Evolutionary conservation across 2,329 filamentous ascomycete species (phyloP).

Genomic region (Sordariomycetes sp.): DNA sequence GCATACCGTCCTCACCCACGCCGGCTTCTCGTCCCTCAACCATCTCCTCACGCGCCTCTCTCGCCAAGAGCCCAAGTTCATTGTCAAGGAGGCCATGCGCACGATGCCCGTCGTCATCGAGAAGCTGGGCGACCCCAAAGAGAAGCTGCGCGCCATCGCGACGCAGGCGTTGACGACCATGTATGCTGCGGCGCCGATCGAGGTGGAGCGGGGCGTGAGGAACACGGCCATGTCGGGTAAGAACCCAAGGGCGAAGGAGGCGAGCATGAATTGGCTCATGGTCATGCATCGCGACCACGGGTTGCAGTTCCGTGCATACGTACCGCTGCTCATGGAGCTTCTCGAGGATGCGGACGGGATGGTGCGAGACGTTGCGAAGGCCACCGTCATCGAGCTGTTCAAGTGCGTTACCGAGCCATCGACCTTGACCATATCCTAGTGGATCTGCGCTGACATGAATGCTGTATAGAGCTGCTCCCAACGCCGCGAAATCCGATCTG

Average conservation of each 20-base stretch:
- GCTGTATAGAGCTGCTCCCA: slow-evolving; percentile 52
- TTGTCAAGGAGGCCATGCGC: slow-evolving; percentile 55
- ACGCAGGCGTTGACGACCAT: slow-evolving; percentile 66
- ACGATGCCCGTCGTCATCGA: slow-evolving; percentile 69
- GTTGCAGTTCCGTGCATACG: slow-evolving; percentile 71
- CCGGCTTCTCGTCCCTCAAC: slow-evolving; percentile 76
- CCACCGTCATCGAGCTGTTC: slow-evolving; percentile 77
- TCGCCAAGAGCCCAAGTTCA: slow-evolving; percentile 67
- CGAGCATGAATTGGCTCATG: slow-evolving; percentile 66
- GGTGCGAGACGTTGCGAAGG: slow-evolving; percentile 75
- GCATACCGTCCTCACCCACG: slow-evolving; percentile 64
- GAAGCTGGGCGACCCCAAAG: slow-evolving; percentile 76
- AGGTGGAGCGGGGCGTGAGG: slow-evolving; percentile 70
- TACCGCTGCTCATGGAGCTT: slow-evolving; percentile 69
- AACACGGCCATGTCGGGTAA: slow-evolving; percentile 67
- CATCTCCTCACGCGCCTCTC: slow-evolving; percentile 78
- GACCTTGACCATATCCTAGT: neutral
- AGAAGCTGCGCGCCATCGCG: slow-evolving; percentile 67
- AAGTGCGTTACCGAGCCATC: slow-evolving; percentile 31
- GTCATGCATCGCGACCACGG: slow-evolving; percentile 51
- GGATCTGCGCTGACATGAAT: slow-evolving; percentile 5
- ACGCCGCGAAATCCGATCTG: slow-evolving; percentile 74
- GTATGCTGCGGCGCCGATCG: slow-evolving; percentile 52
- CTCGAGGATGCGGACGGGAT: slow-evolving; percentile 82
- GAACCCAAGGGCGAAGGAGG: slow-evolving; percentile 74